Evolutionary conservation across 1,284 basidiomycete species (phyloP), one percentile per base, ranked within the genome.

Genomic region (Trichosporon sp.): DNA sequence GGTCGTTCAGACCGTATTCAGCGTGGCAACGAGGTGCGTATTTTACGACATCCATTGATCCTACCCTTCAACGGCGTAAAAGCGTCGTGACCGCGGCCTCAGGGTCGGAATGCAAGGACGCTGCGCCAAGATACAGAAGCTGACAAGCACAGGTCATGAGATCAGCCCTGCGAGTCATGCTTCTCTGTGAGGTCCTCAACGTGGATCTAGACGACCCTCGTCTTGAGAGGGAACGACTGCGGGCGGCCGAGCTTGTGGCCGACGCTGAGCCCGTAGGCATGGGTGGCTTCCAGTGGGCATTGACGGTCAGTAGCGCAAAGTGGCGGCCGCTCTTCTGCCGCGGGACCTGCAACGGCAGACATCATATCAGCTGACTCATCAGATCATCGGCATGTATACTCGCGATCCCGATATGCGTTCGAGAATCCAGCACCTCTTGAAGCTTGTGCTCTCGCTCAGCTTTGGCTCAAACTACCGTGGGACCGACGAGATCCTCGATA

Each of bases 161-260:
- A n/a, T 44, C 56, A 4, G 66, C 65, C 3, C 54, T 71, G 13
- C 54, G 56, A 11, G 65, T 66, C 23, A 59, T 71, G 16, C 57
- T 71, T 11, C 60, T 71, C 10, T 63, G 63, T 32, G 69, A 71
- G 46, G 59, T 71, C 1, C 66, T 71, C 4, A 34, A 65, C 11
- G 60, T 60, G 5, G 52, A 60, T 4, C 58, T 69, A 19, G 54
- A 52, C 10, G 69, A 70, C 49, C 29, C 56, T 33, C 61, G 65
- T 2, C 54, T 69, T 21, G 34, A 16, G 4, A n/a, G 21, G 4
- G 63, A 60, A 8, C 32, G 52, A 2, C 49, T 61, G 33, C 58
- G 60, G 4, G 61, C 58, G 10, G 21, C 66, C 46, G 68, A 69
- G 52, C 61, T 69, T 40, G 68, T 69, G 2, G 65, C 63, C 16